Conservation (phyloP, 305 asterid species). For the Solanum chacoense region DNA sequence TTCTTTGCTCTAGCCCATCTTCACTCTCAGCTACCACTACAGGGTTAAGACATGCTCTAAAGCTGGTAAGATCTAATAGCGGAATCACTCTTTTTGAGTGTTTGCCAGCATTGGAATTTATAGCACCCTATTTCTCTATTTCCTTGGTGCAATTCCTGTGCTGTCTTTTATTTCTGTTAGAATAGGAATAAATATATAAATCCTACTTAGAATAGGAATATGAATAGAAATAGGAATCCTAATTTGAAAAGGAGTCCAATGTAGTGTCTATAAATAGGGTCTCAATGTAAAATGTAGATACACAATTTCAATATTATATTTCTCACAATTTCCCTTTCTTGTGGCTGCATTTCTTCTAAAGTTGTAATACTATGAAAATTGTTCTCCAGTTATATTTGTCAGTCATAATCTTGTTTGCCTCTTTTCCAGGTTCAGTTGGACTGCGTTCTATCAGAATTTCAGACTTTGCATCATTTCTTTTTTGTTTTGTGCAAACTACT, state of each 20-base stretch:
- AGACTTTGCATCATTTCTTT: conserved; percentile 80
- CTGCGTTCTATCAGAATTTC: conserved; percentile 62
- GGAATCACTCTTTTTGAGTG: conserved; percentile 4
- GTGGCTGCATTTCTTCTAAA: background rate
- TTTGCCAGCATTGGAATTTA: background rate
- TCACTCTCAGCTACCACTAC: conserved; percentile 54
- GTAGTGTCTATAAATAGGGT: background rate
- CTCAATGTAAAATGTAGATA: background rate
- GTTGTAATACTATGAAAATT: conserved; percentile 7
- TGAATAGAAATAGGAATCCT: background rate
- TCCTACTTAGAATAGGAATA: background rate
- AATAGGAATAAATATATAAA: background rate
- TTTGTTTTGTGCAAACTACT: conserved; percentile 84
- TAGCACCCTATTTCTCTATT: background rate
- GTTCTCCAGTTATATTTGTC: background rate
- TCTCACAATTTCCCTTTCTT: background rate
- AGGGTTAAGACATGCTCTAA: conserved; percentile 83
- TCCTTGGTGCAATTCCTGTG: background rate
- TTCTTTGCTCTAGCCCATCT: conserved; percentile 68
- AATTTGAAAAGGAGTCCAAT: background rate
- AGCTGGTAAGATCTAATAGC: conserved; percentile 51
- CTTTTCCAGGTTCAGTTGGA: conserved; percentile 76
- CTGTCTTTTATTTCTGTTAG: background rate
- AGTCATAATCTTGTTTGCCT: background rate
- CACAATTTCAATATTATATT: background rate